Conservation (phyloP, 2,329 filamentous ascomycete genomes). For the Calonectria pseudoreteaudii region DNA sequence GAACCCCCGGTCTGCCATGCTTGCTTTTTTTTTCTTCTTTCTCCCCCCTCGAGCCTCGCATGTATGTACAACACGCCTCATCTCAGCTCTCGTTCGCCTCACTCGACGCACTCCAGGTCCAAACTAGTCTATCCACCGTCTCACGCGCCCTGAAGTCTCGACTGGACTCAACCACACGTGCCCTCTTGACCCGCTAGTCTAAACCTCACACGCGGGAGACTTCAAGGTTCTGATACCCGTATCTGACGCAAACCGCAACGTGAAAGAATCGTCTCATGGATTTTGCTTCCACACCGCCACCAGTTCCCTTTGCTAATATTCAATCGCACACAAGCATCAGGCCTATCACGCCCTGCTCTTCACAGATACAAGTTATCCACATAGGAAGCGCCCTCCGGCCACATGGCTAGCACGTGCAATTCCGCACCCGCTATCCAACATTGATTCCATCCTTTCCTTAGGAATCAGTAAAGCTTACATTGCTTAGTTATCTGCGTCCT, state of each 20-base stretch:
- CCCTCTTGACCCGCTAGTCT: neutral
- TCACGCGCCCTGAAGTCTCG: slow-evolving; percentile 12
- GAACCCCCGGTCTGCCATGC: neutral
- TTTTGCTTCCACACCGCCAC: neutral
- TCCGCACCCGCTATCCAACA: neutral
- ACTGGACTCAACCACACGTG: slow-evolving; percentile 1
- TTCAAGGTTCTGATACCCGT: neutral
- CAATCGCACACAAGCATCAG: neutral
- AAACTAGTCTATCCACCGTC: slow-evolving; percentile 1
- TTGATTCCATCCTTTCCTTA: neutral
- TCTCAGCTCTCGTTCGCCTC: slow-evolving; percentile 10
- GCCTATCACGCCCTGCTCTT: neutral
- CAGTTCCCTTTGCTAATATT: neutral
- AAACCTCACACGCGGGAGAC: neutral
- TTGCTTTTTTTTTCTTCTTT: neutral
- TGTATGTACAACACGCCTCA: neutral
- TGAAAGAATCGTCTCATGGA: neutral
- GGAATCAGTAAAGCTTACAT: neutral
- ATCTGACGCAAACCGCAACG: neutral
- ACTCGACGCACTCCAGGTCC: slow-evolving; percentile 1
- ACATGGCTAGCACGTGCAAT: neutral
- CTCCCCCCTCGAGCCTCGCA: neutral
- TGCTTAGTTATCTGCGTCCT: neutral
- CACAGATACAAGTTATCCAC: neutral
- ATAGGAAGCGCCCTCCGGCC: neutral